Conservation (phyloP, 179 eudicot species). For the Beta corolliflora region DNA sequence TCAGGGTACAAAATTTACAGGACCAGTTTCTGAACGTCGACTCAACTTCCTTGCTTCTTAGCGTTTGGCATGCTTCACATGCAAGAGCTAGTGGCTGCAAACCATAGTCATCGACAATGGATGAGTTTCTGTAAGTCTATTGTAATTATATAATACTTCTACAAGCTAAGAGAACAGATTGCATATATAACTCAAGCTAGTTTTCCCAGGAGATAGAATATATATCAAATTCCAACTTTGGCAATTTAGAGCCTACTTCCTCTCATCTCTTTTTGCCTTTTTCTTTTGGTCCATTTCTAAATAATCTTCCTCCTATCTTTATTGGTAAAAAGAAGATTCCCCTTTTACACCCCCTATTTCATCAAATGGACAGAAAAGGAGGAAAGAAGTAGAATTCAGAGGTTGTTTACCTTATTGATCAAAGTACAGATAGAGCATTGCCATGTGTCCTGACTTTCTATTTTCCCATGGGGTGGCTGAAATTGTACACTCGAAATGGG, state of each 20-base stretch:
- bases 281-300: no score
- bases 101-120: constrained; percentile 10
- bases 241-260: not conserved
- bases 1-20: constrained; percentile 79
- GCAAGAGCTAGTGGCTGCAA: constrained; percentile 61
- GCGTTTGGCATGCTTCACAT: constrained; percentile 71
- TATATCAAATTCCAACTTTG: not conserved
- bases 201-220: not conserved
- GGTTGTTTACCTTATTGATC: constrained; percentile 56
- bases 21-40: constrained; percentile 48
- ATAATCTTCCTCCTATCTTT: no score
- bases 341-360: no score
- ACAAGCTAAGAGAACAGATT: not conserved
- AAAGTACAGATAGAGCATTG: constrained; percentile 67
- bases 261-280: no score
- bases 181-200: not conserved
- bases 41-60: constrained; percentile 33
- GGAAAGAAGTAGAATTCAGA: not conserved
- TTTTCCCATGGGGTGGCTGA: constrained; percentile 12
- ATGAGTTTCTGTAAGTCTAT: not conserved
- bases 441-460: constrained; percentile 43
- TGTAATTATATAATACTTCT: not conserved
- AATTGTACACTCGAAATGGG: constrained; percentile 11
- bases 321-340: no score
- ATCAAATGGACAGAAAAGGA: no score